Evolutionary conservation across 2,329 filamentous ascomycete genomes (phyloP).

Genomic region (Byssothecium circinans): DNA sequence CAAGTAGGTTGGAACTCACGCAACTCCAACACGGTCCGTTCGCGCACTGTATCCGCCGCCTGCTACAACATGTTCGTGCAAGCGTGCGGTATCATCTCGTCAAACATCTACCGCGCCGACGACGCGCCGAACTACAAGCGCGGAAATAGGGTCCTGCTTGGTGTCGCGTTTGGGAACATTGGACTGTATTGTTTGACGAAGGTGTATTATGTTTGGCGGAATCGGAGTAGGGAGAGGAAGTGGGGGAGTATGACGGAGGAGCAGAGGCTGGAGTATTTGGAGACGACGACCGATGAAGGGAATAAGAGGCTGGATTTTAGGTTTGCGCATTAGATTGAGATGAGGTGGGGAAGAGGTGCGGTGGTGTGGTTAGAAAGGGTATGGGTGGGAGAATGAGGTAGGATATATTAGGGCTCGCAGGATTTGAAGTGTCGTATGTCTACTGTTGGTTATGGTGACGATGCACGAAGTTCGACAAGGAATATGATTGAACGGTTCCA

Average conservation of each 20-base stretch:
- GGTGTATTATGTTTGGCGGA: conserved; percentile 36
- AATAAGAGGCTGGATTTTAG: conserved; percentile 31
- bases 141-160: conserved; percentile 30
- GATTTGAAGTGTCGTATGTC: too few species aligned
- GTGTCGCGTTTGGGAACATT: conserved; percentile 33
- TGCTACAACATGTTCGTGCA: conserved; percentile 37
- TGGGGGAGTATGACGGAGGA: conserved; percentile 45
- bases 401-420: too few species aligned
- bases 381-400: too few species aligned
- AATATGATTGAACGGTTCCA: too few species aligned
- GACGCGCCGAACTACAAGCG: conserved; percentile 23
- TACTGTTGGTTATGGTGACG: too few species aligned
- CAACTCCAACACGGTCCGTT: conserved; percentile 63
- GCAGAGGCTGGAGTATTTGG: conserved; percentile 38
- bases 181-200: conserved; percentile 33
- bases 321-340: conserved; percentile 8
- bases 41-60: conserved; percentile 57
- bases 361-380: too few species aligned
- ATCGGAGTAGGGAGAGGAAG: conserved; percentile 29
- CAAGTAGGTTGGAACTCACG: conserved; percentile 61
- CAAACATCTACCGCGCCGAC: conserved; percentile 30
- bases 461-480: too few species aligned
- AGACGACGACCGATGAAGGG: conserved; percentile 40
- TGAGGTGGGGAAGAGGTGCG: too few species aligned
- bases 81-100: conserved; percentile 21